Base-by-base conservation (phyloP, 805 yeast species). In the Lipomyces sp. region DNA sequence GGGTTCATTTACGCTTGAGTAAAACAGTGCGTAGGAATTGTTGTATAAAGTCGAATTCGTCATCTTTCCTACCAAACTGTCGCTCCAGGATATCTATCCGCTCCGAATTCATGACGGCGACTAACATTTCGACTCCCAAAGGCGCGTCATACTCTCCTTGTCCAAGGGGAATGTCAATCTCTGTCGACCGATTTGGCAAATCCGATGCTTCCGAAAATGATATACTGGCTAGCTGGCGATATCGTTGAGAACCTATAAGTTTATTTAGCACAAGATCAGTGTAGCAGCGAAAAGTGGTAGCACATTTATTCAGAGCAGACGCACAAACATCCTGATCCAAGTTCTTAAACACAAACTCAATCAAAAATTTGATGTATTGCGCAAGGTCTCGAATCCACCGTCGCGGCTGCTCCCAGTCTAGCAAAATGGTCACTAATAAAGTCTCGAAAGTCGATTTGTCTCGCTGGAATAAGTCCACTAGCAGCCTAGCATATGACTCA, bases 101-200 rank as follows among this genome's bases (percentile, higher is more conserved):
- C 24, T 69, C 72, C 10, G 72, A 59, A 4, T 75, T 71, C 54
- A 73, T 64, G 4, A 68, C 66, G 10, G 67, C 73, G 1, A 76
- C 64, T 51, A 74, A 29, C 8, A 76, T 24, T 35, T 74, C 74
- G 1, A 74, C 65, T 0, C 76, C 77, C 24, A 76, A 56, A 1
- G 77, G 76, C 8, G 58, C 51, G 53, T 73, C 76, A 45, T 64
- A 75, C 61, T 74, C 76, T 13, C 77, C 77, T 29, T 66, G 63
- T 29, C 72, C 76, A 8, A 76, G 70, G 3, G 77, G 77, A 15
- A 75, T 50, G n/a, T 71, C 73, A 1, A 72, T 68, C 39, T 33
- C 63, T 10, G 54, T 56, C 35, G 48, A 13, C 32, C 60, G 18
- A 45, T 57, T 56, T 7, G 62, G 32, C 29, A 67, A 64, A 34